A percentile compares a stretch with the other conserved stretches of the same genome.
Conservation (phyloP, 2,329 filamentous ascomycete genomes). For the Pseudohalonectria lignicola region DNA sequence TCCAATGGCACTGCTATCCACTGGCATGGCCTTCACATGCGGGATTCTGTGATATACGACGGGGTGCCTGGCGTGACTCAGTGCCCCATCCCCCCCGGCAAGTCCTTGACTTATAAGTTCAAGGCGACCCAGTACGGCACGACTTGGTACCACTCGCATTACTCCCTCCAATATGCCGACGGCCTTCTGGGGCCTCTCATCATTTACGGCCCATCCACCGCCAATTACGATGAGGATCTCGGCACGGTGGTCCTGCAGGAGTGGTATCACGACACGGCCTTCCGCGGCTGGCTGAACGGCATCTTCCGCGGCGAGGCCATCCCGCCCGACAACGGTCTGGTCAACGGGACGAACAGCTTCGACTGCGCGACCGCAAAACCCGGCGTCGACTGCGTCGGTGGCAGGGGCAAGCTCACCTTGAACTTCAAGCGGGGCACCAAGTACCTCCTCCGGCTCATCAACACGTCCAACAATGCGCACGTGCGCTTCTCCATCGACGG, state of each 20-base stretch:
- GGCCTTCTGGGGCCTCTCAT: conserved; percentile 35
- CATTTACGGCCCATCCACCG: conserved; percentile 15
- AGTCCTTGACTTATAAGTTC: conserved; percentile 22
- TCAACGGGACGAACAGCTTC: conserved; percentile 3
- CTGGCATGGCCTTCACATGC: conserved; percentile 20
- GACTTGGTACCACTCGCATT: conserved; percentile 26
- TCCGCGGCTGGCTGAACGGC: neutral
- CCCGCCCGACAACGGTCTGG: neutral
- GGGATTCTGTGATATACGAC: conserved; percentile 17
- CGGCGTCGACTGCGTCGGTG: conserved; percentile 1
- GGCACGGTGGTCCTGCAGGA: neutral
- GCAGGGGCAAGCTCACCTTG: conserved; percentile 1
- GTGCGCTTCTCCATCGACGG: conserved; percentile 26
- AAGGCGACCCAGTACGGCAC: conserved; percentile 22
- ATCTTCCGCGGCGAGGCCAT: neutral
- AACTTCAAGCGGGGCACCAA: conserved; percentile 11
- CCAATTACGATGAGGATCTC: conserved; percentile 2
- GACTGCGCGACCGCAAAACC: too few relatives aligned
- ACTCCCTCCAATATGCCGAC: conserved; percentile 23
- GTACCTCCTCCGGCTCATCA: conserved; percentile 21
- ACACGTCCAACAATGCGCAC: conserved; percentile 18
- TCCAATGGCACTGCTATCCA: conserved; percentile 21
- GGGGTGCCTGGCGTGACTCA: conserved; percentile 26
- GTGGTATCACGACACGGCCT: neutral
- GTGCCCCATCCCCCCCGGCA: conserved; percentile 41